These are phyloP conservation scores for Pisolithus marmoratus DNA, from an alignment of 768 basidiomycete genomes.

Conservation along the genomic window DNA sequence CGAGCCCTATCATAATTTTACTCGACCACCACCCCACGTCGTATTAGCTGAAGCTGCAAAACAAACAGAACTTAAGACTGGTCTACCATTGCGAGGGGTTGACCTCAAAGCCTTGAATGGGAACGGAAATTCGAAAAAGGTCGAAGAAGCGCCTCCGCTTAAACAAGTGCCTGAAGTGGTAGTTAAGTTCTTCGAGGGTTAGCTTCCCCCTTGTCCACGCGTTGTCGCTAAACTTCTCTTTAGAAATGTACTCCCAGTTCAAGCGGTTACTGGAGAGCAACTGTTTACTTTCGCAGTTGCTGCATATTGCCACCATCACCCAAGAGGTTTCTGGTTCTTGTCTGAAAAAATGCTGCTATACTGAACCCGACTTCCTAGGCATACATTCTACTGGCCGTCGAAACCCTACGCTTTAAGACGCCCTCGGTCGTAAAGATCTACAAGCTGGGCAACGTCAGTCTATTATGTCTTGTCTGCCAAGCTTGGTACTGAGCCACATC, in stretches of 20 bases:
- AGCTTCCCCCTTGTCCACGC: conserved; percentile 2
- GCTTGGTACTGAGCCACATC: conserved; percentile 1
- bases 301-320: conserved; percentile 67
- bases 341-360: background rate
- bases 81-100: conserved; percentile 60
- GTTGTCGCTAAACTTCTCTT: background rate
- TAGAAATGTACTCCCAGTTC: conserved; percentile 56
- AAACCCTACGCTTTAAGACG: conserved; percentile 68
- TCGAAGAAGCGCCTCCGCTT: conserved; percentile 64
- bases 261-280: conserved; percentile 34
- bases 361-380: conserved; percentile 40
- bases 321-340: conserved; percentile 53
- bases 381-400: conserved; percentile 63
- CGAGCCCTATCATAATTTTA: conserved; percentile 67
- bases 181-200: conserved; percentile 58
- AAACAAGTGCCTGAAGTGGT: conserved; percentile 55
- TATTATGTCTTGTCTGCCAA: background rate
- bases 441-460: conserved; percentile 64
- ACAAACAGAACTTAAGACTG: conserved; percentile 64
- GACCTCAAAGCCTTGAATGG: conserved; percentile 35
- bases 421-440: conserved; percentile 64
- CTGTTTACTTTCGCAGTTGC: conserved; percentile 44
- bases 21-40: conserved; percentile 62
- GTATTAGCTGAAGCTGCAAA: conserved; percentile 74
- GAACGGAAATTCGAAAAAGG: conserved; percentile 52